A percentile compares a stretch with the other conserved stretches of the same genome.
Evolutionary conservation across 768 basidiomycete genomes (phyloP).

Genomic region (Trichaptum fuscoviolaceum): DNA sequence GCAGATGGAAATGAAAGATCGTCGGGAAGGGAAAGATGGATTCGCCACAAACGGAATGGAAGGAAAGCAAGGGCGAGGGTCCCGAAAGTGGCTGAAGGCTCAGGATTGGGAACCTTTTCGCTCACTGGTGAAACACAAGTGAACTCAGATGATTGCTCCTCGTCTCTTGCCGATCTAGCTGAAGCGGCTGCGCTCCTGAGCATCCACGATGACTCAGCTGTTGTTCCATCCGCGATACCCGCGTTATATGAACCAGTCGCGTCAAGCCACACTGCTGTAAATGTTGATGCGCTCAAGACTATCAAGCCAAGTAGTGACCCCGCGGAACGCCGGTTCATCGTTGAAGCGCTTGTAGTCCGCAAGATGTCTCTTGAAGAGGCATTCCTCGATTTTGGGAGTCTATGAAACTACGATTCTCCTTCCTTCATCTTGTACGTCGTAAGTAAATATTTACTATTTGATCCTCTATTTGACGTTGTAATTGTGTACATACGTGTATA

Average conservation of each 20-base stretch:
- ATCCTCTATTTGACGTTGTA: not conserved
- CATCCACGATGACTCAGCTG: not conserved
- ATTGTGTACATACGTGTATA: too few relatives aligned
- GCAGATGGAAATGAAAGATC: not conserved
- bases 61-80: not conserved
- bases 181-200: not conserved
- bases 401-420: slow-evolving; percentile 17
- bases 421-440: not conserved
- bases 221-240: not conserved
- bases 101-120: not conserved
- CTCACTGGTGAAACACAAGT: not conserved
- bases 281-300: not conserved
- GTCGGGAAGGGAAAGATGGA: not conserved
- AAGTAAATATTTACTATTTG: not conserved
- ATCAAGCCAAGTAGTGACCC: not conserved
- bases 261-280: not conserved
- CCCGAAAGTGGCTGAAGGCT: not conserved
- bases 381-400: slow-evolving; percentile 71
- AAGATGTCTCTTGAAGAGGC: slow-evolving; percentile 74
- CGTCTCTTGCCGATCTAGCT: not conserved
- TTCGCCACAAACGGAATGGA: slow-evolving; percentile 1
- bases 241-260: not conserved
- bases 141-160: not conserved
- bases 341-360: slow-evolving; percentile 75
- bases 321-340: slow-evolving; percentile 55